These are phyloP conservation scores for Paraphoma chrysanthemicola DNA, from an alignment of 2,329 filamentous ascomycete species.

Conservation along the genomic window DNA sequence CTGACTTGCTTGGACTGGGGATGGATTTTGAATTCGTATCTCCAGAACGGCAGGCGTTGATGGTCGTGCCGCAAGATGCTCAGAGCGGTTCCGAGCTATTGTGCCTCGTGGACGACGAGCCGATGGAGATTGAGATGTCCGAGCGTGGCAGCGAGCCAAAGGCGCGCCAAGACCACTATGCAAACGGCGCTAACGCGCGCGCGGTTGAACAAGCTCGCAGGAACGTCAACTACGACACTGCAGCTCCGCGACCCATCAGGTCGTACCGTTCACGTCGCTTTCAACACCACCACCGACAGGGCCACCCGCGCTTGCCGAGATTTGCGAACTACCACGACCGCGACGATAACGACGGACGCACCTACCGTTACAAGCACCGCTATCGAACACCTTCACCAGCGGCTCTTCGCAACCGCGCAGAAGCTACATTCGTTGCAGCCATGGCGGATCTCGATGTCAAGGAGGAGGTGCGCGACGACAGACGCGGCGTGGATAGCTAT, in stretches of 20 bases:
- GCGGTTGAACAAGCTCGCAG: constrained; percentile 4
- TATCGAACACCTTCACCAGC: constrained; percentile 12
- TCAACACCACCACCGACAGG: not conserved
- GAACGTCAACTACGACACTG: constrained; percentile 22
- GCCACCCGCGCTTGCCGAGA: not conserved
- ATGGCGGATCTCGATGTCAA: constrained; percentile 41
- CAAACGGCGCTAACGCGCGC: constrained; percentile 18
- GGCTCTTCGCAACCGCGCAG: constrained; percentile 14
- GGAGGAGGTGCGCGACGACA: constrained; percentile 36
- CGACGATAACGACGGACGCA: constrained; percentile 7
- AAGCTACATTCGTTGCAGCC: constrained; percentile 16
- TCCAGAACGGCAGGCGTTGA: not conserved
- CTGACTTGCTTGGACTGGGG: not conserved
- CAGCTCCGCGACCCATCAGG: constrained; percentile 21
- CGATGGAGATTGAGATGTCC: constrained; percentile 3
- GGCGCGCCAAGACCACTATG: constrained; percentile 14
- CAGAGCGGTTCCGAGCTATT: not conserved
- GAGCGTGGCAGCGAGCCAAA: not conserved
- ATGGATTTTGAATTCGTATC: not conserved
- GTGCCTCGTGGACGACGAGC: constrained; percentile 1
- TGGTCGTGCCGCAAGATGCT: not conserved
- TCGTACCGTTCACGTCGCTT: not conserved
- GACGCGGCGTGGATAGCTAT: constrained; percentile 33
- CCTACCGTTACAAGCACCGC: constrained; percentile 8
- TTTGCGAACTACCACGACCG: constrained; percentile 5